phyloP scores from a whole-genome alignment of 441 rosid species.

The Erodium texanum region DNA sequence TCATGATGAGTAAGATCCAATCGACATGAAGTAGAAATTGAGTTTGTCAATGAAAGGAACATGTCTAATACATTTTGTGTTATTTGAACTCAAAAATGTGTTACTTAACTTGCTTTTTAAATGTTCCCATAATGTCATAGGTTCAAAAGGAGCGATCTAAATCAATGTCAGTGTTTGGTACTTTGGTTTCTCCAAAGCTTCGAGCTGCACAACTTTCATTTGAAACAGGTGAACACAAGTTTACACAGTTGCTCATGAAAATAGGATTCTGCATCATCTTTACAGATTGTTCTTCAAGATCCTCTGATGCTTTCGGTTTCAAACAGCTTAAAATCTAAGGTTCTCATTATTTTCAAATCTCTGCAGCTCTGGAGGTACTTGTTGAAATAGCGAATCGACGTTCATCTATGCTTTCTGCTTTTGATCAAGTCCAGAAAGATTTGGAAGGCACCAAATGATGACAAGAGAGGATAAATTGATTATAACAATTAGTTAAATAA shows the following conservation, averaged over 20 bases:
- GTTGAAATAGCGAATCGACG: constrained; percentile 74
- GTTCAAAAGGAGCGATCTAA: constrained; percentile 63
- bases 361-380: constrained; percentile 65
- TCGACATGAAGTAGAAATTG: neutral
- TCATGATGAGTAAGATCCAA: neutral
- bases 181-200: constrained; percentile 83
- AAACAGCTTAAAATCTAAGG: neutral
- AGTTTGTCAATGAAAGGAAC: neutral
- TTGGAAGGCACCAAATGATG: too few species aligned
- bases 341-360: constrained; percentile 2
- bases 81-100: neutral
- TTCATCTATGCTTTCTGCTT: constrained; percentile 47
- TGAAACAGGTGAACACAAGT: constrained; percentile 54
- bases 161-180: constrained; percentile 65
- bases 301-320: neutral
- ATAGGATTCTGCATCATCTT: neutral
- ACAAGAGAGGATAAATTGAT: too few species aligned
- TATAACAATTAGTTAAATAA: too few species aligned
- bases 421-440: constrained; percentile 33
- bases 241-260: constrained; percentile 11
- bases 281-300: neutral
- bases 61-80: neutral
- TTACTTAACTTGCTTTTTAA: constrained; percentile 10
- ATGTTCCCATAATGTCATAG: constrained; percentile 23
- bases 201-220: constrained; percentile 72